A percentile compares a stretch with the other conserved stretches of the same genome.
Conservation (phyloP, 768 basidiomycete species). For the Podaxis pistillaris region DNA sequence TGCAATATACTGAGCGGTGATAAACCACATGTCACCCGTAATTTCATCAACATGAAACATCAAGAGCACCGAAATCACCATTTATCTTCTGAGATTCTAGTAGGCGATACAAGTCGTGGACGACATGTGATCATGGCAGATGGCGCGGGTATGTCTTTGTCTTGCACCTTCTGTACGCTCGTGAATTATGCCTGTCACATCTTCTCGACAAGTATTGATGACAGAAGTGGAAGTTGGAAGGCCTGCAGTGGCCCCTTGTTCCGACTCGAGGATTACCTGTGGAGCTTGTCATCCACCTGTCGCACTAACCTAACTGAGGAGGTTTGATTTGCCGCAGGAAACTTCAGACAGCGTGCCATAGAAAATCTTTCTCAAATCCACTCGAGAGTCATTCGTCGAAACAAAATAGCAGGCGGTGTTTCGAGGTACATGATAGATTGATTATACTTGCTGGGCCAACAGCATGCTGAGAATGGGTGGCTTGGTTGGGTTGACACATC, state of each 20-base stretch:
- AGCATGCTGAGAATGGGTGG: neutral
- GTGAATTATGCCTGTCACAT: neutral
- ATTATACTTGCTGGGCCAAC: neutral
- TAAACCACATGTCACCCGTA: no score
- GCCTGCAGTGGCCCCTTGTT: neutral
- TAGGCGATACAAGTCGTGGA: neutral
- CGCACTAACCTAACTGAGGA: neutral
- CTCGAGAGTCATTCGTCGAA: neutral
- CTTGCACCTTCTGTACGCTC: neutral
- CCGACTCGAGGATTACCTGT: conserved; percentile 2
- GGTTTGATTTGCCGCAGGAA: neutral
- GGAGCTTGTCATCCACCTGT: neutral
- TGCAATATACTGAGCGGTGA: no score
- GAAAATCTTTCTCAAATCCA: neutral
- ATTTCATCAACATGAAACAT: neutral
- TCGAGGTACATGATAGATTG: neutral
- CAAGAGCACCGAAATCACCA: neutral
- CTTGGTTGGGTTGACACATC: conserved; percentile 2
- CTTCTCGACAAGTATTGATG: neutral
- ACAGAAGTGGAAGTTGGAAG: neutral
- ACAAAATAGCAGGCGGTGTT: neutral
- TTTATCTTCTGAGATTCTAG: neutral
- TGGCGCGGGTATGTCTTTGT: neutral
- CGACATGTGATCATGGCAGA: neutral
- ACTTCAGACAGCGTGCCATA: neutral